phyloP scores from a whole-genome alignment of 2,329 filamentous ascomycete genomes.

The Sclerotinia minor region DNA sequence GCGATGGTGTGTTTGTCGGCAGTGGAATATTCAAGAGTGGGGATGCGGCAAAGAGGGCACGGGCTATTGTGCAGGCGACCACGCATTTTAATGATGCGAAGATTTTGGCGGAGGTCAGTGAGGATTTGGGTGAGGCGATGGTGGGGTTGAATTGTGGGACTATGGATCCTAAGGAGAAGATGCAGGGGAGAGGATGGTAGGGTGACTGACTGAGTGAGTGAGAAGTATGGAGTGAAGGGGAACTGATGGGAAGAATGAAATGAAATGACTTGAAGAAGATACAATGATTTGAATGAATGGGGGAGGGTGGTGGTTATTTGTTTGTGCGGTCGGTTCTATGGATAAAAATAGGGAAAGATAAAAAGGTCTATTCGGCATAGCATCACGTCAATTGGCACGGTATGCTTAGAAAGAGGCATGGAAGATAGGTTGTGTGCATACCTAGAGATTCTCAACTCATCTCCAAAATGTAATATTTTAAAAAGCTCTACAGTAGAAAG shows the following conservation, averaged over 20 bases:
- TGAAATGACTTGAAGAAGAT: not conserved
- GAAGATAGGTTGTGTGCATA: not conserved
- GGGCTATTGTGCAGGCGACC: slow-evolving; percentile 90
- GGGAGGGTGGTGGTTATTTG: not conserved
- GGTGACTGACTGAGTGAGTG: slow-evolving; percentile 21
- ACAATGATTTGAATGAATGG: not conserved
- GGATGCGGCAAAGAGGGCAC: slow-evolving; percentile 83
- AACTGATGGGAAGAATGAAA: not conserved
- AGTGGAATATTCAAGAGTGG: slow-evolving; percentile 97
- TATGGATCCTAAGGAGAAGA: slow-evolving; percentile 77
- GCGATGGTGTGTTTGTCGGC: slow-evolving; percentile 96
- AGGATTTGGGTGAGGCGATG: slow-evolving; percentile 95
- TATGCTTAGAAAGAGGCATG: slow-evolving; percentile 8
- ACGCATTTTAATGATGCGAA: slow-evolving; percentile 86
- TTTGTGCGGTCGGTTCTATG: not conserved
- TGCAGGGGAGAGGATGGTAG: slow-evolving; percentile 85
- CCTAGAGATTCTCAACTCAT: slow-evolving; percentile 20
- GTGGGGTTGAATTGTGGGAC: slow-evolving; percentile 85
- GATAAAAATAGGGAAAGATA: not conserved
- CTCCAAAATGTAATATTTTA: slow-evolving; percentile 10
- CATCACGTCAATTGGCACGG: not conserved
- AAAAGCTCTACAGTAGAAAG: not conserved
- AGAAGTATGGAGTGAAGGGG: too few species aligned
- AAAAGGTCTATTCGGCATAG: not conserved
- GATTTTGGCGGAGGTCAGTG: slow-evolving; percentile 82